Evolutionary conservation across 108 stramenopile species (phyloP).

Genomic region (Epipyxis sp.): DNA sequence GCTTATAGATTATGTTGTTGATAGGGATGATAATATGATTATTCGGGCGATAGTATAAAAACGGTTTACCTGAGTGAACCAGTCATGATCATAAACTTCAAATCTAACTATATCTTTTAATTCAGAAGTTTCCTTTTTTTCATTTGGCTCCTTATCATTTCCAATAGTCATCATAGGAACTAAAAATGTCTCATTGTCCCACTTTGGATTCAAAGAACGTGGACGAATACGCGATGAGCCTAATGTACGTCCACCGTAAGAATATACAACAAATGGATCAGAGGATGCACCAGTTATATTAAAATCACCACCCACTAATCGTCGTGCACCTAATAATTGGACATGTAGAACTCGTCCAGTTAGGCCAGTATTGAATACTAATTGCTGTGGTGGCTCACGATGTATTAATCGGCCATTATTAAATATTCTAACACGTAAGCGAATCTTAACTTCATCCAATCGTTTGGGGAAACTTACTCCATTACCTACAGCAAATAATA

Average conservation of each 20-base stretch:
- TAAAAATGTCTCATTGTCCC: conserved; percentile 16
- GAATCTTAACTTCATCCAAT: conserved; percentile 11
- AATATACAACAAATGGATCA: conserved; percentile 19
- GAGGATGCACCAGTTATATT: not conserved
- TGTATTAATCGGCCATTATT: conserved; percentile 2
- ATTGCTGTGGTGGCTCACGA: not conserved
- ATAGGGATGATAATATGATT: too few species aligned
- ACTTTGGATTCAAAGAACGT: not conserved
- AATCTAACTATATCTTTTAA: not conserved
- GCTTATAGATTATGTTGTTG: too few species aligned
- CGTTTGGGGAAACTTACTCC: not conserved
- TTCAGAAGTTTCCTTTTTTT: conserved; percentile 11
- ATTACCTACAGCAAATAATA: too few species aligned
- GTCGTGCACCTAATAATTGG: conserved; percentile 6
- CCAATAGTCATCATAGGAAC: not conserved
- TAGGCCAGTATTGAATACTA: not conserved
- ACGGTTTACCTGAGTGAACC: too few species aligned
- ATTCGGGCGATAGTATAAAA: too few species aligned
- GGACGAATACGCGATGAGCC: not conserved
- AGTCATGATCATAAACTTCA: conserved; percentile 29
- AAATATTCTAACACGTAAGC: not conserved
- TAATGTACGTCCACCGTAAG: not conserved
- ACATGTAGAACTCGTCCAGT: conserved; percentile 12
- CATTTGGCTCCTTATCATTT: too few species aligned
- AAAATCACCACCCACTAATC: not conserved